Percentiles rank a stretch among this genome's conserved stretches.
Conservation (phyloP, 768 basidiomycete genomes). For the Vishniacozyma victoriae region DNA sequence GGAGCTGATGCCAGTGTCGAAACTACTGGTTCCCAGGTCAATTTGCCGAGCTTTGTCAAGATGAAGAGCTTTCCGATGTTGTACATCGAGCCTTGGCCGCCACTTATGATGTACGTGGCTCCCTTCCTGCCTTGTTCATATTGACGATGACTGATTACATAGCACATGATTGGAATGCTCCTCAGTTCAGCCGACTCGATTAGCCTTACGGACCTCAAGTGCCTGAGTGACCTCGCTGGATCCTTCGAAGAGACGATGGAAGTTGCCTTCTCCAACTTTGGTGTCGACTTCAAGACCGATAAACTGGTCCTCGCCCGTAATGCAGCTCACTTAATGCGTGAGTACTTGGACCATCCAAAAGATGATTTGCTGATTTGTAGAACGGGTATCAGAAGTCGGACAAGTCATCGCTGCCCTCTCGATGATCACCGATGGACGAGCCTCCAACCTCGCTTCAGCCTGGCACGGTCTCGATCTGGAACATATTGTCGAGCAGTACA, state of each 20-base stretch:
- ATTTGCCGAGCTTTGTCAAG: no score
- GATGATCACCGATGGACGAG: no score
- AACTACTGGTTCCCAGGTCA: no score
- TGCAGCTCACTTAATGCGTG: constrained; percentile 27
- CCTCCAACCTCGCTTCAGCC: no score
- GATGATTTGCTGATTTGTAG: no score
- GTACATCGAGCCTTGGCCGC: constrained; percentile 85
- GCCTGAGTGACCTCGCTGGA: constrained; percentile 12
- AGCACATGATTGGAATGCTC: constrained; percentile 25
- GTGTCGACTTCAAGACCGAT: constrained; percentile 14
- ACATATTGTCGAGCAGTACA: no score
- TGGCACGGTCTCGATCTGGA: no score
- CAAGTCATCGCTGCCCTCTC: no score
- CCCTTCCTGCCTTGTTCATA: background rate
- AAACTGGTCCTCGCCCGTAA: constrained; percentile 24
- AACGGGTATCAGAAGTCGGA: background rate
- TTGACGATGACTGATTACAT: background rate
- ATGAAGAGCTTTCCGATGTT: no score
- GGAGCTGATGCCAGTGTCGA: no score
- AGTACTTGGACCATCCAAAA: no score
- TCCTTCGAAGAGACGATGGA: constrained; percentile 20
- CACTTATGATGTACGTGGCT: constrained; percentile 73
- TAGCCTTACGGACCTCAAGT: background rate
- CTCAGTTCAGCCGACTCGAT: constrained; percentile 7
- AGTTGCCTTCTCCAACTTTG: constrained; percentile 7